phyloP scores from a whole-genome alignment of 2,329 filamentous ascomycete species.

The Fonsecaea pedrosoi region DNA sequence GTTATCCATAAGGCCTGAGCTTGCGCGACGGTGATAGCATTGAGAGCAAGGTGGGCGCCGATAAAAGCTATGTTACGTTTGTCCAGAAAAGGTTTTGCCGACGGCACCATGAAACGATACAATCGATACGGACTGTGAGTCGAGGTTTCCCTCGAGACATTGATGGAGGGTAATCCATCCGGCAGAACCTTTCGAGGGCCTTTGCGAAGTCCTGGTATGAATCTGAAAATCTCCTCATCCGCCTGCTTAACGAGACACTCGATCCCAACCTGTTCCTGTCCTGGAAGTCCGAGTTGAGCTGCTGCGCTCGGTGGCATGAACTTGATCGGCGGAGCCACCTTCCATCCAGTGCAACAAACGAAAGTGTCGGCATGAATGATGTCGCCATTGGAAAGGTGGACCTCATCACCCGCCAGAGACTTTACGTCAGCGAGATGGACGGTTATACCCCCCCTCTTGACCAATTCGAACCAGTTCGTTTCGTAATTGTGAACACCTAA shows the following conservation, averaged over 20 bases:
- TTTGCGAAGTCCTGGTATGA: background rate
- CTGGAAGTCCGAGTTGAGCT: conserved; percentile 18
- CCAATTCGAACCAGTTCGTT: conserved; percentile 62
- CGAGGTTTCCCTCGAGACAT: conserved; percentile 27
- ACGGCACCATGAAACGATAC: conserved; percentile 55
- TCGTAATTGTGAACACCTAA: conserved; percentile 68
- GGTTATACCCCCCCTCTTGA: conserved; percentile 60
- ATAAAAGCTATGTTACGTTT: conserved; percentile 55
- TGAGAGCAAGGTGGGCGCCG: conserved; percentile 55
- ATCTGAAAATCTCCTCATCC: conserved; percentile 54
- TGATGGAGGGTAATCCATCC: conserved; percentile 39
- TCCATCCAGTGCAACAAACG: conserved; percentile 65
- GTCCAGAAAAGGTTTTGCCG: conserved; percentile 8
- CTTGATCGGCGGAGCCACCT: conserved; percentile 54
- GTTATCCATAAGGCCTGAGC: conserved; percentile 66
- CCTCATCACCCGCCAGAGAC: conserved; percentile 35
- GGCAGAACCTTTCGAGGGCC: background rate
- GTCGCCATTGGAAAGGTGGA: conserved; percentile 58
- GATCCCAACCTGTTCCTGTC: conserved; percentile 27
- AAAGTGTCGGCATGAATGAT: conserved; percentile 58
- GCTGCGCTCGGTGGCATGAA: conserved; percentile 51
- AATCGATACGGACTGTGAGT: conserved; percentile 38
- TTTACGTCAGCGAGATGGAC: conserved; percentile 53
- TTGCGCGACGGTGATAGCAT: conserved; percentile 51
- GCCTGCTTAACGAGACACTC: conserved; percentile 42